A percentile compares a stretch with the other conserved stretches of the same genome.
These are phyloP conservation scores for Sphaerobolus stellatus DNA, from an alignment of 1,284 basidiomycete genomes.

Conservation along the genomic window DNA sequence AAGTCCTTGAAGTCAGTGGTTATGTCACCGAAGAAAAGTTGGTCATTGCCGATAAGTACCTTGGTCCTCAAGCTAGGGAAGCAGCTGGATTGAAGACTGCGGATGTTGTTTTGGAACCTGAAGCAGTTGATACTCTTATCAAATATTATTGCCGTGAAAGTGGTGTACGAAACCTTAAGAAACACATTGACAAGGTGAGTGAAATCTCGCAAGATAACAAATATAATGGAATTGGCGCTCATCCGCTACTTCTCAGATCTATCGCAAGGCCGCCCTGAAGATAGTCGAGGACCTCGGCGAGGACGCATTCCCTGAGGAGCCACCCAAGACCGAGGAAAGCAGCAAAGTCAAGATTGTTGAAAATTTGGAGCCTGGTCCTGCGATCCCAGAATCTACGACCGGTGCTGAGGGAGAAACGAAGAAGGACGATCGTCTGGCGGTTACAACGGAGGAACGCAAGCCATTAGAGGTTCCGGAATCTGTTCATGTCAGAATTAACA, in stretches of 20 bases:
- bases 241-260: slow-evolving; percentile 68
- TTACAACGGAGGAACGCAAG: slow-evolving; percentile 78
- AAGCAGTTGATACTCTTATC: slow-evolving; percentile 87
- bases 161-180: slow-evolving; percentile 92
- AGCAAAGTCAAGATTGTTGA: slow-evolving; percentile 36
- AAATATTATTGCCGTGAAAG: slow-evolving; percentile 97
- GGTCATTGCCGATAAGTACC: slow-evolving; percentile 88
- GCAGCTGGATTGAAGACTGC: slow-evolving; percentile 83
- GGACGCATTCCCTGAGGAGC: slow-evolving; percentile 77
- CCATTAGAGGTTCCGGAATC: slow-evolving; percentile 81
- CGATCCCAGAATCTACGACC: slow-evolving; percentile 16
- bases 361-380: slow-evolving; percentile 15
- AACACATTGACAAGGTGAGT: slow-evolving; percentile 89
- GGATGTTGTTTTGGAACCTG: slow-evolving; percentile 75
- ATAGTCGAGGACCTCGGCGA: slow-evolving; percentile 93
- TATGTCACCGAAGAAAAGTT: slow-evolving; percentile 98
- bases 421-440: slow-evolving; percentile 41
- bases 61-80: slow-evolving; percentile 94
- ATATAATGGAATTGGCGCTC: not conserved
- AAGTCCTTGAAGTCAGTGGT: slow-evolving; percentile 94
- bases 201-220: not conserved
- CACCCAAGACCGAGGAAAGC: slow-evolving; percentile 18
- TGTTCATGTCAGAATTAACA: slow-evolving; percentile 80
- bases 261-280: slow-evolving; percentile 93
- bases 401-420: slow-evolving; percentile 20